Evolutionary conservation across 108 stramenopile genomes (phyloP).

Genomic region (Skeletonema grethae): DNA sequence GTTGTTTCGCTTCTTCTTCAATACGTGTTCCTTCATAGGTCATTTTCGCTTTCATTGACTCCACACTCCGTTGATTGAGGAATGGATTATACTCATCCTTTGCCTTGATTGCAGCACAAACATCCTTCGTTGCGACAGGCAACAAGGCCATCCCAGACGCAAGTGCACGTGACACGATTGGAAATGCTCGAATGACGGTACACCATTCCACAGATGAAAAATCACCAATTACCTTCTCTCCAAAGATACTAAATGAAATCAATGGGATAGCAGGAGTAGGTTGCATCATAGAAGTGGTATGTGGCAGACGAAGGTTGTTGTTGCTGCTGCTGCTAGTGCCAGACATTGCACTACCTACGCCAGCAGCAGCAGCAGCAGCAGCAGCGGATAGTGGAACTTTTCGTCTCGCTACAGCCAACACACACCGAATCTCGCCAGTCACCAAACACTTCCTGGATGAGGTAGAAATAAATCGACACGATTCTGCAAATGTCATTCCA

Average conservation of each 20-base stretch:
- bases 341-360: background rate
- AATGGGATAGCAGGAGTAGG: background rate
- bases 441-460: conserved; percentile 2
- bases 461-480: conserved; percentile 52
- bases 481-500: conserved; percentile 60
- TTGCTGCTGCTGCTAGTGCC: background rate
- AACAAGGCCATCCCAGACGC: conserved; percentile 36
- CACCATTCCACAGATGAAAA: conserved; percentile 33
- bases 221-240: conserved; percentile 25
- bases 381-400: background rate
- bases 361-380: background rate
- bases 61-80: conserved; percentile 18
- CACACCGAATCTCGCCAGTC: conserved; percentile 19
- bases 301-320: background rate
- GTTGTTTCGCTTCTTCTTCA: conserved; percentile 15
- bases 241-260: conserved; percentile 19
- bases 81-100: conserved; percentile 4
- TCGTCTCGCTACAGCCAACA: conserved; percentile 29
- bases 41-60: conserved; percentile 33
- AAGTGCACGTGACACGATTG: conserved; percentile 16
- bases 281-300: background rate
- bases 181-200: conserved; percentile 18
- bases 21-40: conserved; percentile 19
- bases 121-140: conserved; percentile 18
- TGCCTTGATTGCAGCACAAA: conserved; percentile 10